Conservation (phyloP, 768 basidiomycete species). For the Pulveroboletus sp. region DNA sequence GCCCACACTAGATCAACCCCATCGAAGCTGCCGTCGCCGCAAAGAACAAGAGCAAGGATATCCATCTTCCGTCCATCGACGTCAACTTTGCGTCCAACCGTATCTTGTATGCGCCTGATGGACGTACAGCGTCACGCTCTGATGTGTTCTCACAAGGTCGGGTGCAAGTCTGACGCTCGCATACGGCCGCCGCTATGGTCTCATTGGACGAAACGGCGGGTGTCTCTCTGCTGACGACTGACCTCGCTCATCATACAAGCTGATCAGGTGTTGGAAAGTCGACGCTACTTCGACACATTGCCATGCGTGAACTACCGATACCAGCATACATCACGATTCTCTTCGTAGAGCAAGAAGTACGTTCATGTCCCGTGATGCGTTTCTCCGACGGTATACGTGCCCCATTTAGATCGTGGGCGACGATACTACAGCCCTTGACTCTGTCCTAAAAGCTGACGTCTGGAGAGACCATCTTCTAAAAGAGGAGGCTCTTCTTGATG, state of each 20-base stretch:
- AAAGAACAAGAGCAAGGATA: constrained; percentile 97
- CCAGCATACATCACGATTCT: constrained; percentile 94
- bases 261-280: constrained; percentile 87
- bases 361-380: constrained; percentile 5
- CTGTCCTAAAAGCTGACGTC: constrained; percentile 98
- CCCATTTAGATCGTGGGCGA: constrained; percentile 76
- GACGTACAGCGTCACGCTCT: background rate
- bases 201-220: constrained; percentile 83
- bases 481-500: constrained; percentile 77
- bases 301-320: constrained; percentile 90
- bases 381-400: background rate
- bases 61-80: constrained; percentile 91
- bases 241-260: background rate
- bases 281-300: constrained; percentile 88
- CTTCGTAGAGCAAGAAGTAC: constrained; percentile 96
- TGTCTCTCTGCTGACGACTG: background rate
- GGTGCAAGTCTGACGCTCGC: constrained; percentile 85
- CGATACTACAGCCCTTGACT: constrained; percentile 86
- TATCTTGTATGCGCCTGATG: constrained; percentile 57
- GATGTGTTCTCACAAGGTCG: constrained; percentile 42
- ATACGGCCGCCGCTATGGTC: constrained; percentile 83
- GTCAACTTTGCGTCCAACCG: constrained; percentile 94
- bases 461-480: constrained; percentile 91
- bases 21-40: constrained; percentile 69
- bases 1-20: constrained; percentile 70